Evolutionary conservation across 164 flowering plant genomes (phyloP), one percentile per base, ranked within the genome.

Genomic region (Euptelea pleiosperma): DNA sequence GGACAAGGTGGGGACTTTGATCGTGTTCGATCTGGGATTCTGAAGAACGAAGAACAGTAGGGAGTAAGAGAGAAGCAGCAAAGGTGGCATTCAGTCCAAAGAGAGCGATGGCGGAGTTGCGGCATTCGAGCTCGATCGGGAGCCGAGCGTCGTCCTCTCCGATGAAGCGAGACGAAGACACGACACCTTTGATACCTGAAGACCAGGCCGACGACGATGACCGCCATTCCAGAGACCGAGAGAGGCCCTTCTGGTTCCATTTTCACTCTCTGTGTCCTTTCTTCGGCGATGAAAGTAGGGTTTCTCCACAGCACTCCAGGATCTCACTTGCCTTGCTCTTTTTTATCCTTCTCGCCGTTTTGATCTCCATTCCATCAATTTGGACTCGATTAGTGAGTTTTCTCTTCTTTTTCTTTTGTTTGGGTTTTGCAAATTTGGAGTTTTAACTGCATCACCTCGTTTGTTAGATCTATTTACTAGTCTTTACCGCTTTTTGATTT

Each of bases 61-160:
- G 26, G 58, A 31, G 51, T 33, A 43, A 44, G 18, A 24, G 26
- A 42, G 15, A 33, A 10, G 6, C n/a, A 21, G 19, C 11, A 0
- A 37, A 9, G 8, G 31, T 55, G 67, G 55, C 60, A 1, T 64
- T 50, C 74, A 82, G 79, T 69, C 82, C 84, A 26, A 79, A 73
- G 68, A 71, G 77, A 57, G 84, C 79, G 12, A 83, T 83, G 91
- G 91, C 84, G 52, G 98, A 92, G 94, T 83, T 92, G 49, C 71
- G 98, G 64, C 94, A 89, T 76, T 82, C 93, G 64, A 75, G 77
- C 67, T 87, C 98, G 43, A 40, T 79, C 22, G 89, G 89, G 25
- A 64, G 64, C 75, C 79, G 98, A 31, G 70, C 86, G 34, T 22
- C 83, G 11, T 72, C 86, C 2, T 90, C 95, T 45, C 95, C 97